Conservation (phyloP, 352 stramenopile species). For the Globisporangium parvum region DNA sequence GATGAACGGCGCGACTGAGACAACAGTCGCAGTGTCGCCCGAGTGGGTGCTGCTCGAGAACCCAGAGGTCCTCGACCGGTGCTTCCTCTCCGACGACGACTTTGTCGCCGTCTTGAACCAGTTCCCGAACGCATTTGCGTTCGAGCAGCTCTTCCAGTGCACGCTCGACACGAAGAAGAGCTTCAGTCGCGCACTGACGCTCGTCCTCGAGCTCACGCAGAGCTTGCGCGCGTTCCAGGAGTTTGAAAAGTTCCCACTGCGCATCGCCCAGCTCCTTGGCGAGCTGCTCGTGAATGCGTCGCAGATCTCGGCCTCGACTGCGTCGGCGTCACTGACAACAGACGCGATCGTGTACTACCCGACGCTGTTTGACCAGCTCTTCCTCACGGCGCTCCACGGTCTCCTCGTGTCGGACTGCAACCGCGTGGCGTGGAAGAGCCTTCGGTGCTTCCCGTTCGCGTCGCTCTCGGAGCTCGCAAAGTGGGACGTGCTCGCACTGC, state of each 20-base stretch:
- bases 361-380: slow-evolving; percentile 81
- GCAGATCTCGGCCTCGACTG: slow-evolving; percentile 35
- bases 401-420: slow-evolving; percentile 70
- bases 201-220: slow-evolving; percentile 73
- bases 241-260: slow-evolving; percentile 72
- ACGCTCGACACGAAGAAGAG: slow-evolving; percentile 70
- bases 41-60: slow-evolving; percentile 85
- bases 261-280: slow-evolving; percentile 62
- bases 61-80: slow-evolving; percentile 70
- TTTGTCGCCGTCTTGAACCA: slow-evolving; percentile 82
- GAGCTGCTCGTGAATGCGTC: slow-evolving; percentile 59
- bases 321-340: slow-evolving; percentile 13
- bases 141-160: slow-evolving; percentile 69
- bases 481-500: slow-evolving; percentile 73
- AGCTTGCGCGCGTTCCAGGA: slow-evolving; percentile 67
- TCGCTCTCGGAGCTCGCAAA: slow-evolving; percentile 69
- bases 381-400: slow-evolving; percentile 73
- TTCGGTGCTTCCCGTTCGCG: slow-evolving; percentile 61
- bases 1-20: slow-evolving; percentile 19
- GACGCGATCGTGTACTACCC: slow-evolving; percentile 52
- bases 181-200: slow-evolving; percentile 65
- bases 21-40: slow-evolving; percentile 30
- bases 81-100: slow-evolving; percentile 80
- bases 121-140: slow-evolving; percentile 78
- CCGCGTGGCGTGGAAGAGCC: slow-evolving; percentile 70